Evolutionary conservation across 140 eudicot genomes (phyloP).

Genomic region (Flaveria floridana): DNA sequence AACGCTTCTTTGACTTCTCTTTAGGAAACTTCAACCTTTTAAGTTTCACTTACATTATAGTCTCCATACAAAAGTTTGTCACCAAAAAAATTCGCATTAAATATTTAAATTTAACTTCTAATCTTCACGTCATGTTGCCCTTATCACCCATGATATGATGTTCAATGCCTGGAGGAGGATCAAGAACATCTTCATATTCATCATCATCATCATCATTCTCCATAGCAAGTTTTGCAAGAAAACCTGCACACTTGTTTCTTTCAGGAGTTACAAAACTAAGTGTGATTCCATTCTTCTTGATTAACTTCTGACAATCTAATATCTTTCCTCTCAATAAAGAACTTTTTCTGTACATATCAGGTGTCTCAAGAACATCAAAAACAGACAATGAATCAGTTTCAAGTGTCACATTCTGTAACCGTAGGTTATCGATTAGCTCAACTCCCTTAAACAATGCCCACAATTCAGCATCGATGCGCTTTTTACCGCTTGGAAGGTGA

Average conservation of each 20-base stretch:
- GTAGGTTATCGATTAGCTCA: slow-evolving; percentile 12
- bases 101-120: background rate
- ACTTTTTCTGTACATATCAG: slow-evolving; percentile 4
- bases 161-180: slow-evolving; percentile 28
- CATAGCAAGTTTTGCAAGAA: slow-evolving; percentile 15
- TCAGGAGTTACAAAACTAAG: background rate
- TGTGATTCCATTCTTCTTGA: slow-evolving; percentile 20
- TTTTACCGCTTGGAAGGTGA: background rate
- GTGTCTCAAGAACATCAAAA: slow-evolving; percentile 19
- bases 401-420: slow-evolving; percentile 16
- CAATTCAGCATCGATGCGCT: slow-evolving; percentile 1
- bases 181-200: slow-evolving; percentile 31
- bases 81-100: background rate
- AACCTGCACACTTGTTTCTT: slow-evolving; percentile 26
- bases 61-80: background rate
- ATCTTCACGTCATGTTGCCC: background rate
- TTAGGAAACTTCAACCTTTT: too few species aligned
- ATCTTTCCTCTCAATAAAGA: background rate
- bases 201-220: slow-evolving; percentile 19
- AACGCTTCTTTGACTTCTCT: too few species aligned
- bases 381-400: slow-evolving; percentile 23
- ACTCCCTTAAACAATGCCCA: slow-evolving; percentile 10
- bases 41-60: too few species aligned
- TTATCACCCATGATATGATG: slow-evolving; percentile 15
- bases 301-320: slow-evolving; percentile 1